Evolutionary conservation across 805 yeast species (phyloP), one percentile per base, ranked within the genome.

Genomic region (Suhomyces pyralidae): DNA sequence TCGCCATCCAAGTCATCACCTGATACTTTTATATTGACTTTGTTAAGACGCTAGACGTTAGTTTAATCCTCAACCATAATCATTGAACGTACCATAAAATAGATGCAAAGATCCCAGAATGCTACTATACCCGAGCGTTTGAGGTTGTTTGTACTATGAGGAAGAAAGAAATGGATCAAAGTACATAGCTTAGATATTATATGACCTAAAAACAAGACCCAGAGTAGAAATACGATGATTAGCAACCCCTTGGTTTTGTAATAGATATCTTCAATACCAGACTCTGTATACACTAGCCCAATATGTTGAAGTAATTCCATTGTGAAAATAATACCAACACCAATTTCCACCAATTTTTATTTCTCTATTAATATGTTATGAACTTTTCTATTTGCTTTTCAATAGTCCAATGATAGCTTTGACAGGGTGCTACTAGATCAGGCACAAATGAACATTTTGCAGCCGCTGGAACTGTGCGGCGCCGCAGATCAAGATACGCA

Each of bases 1-100:
- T 68, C 74, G 26, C 70, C 48, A 40, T 58, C 61, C 44, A 77
- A 50, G 14, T 46, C 40, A 53, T 80, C 85, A 12, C 83, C 87
- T 10, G 69, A 52, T 0, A 81, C 55, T 19, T 63, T 60, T 14
- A 80, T 58, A 14, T 66, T 55, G 15, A 80, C 76, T 4, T 66
- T 58, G 56, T 76, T 77, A 45, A 71, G 49, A 40, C 69, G 68
- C 76, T 55, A 24, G 6, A 14, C 4, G 54, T 48, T 49, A 48
- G 53, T 48, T 20, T 40, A 9, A 3, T 15, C 14, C 30, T 6
- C 19, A 17, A 6, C 36, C n/a, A 9, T 8, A 26, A 55, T 42
- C 9, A 51, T 53, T 12, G 14, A 12, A 40, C 70, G 46, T 60
- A 69, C 73, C 53, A 67, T 43, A 26, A 67, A 60, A 49, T 66